A percentile compares a stretch with the other conserved stretches of the same genome.
Conservation (phyloP, 306 rosid species). For the Cucurbita ficifolia region DNA sequence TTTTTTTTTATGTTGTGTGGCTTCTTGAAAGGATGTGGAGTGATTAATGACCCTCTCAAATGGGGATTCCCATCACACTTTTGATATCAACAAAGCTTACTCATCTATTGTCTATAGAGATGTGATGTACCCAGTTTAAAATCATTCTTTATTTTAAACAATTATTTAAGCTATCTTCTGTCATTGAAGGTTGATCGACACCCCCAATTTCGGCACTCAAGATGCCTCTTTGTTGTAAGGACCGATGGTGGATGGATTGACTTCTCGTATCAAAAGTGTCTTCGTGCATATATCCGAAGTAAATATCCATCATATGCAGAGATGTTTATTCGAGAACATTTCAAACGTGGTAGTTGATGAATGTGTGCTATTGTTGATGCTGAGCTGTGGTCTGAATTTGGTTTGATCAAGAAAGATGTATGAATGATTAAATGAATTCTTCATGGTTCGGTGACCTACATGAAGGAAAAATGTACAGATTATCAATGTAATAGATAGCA, state of each 20-base stretch:
- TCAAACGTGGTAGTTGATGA: constrained; percentile 52
- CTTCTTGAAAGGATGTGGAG: neutral
- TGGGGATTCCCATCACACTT: neutral
- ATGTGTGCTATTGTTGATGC: constrained; percentile 17
- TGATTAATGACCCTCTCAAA: neutral
- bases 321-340: constrained; percentile 60
- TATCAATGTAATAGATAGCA: constrained; percentile 26
- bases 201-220: constrained; percentile 52
- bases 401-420: neutral
- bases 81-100: neutral
- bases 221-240: constrained; percentile 84
- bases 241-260: constrained; percentile 81
- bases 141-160: neutral
- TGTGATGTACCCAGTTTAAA: neutral
- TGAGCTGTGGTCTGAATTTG: neutral
- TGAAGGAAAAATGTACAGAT: constrained; percentile 7
- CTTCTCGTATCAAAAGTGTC: constrained; percentile 84
- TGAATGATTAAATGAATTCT: constrained; percentile 5
- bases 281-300: constrained; percentile 51
- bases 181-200: constrained; percentile 78
- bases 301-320: constrained; percentile 71
- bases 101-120: neutral
- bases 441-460: neutral
- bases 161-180: constrained; percentile 1
- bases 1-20: neutral